phyloP scores from a whole-genome alignment of 2,329 filamentous ascomycete genomes.

The Pseudogymnoascus sp. region DNA sequence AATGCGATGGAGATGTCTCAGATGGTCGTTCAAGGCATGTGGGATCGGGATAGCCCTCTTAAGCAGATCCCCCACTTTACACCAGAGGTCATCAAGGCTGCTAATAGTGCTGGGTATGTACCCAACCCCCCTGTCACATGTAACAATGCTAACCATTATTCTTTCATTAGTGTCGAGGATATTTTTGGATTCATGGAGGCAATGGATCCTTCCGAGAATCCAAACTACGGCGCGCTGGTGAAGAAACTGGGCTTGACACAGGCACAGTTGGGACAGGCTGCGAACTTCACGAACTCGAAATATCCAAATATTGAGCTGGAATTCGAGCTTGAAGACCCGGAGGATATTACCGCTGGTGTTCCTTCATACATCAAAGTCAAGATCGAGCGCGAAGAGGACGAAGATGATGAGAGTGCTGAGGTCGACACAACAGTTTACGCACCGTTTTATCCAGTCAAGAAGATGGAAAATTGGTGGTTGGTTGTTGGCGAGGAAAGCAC shows the following conservation, averaged over 20 bases:
- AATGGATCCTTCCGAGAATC: constrained; percentile 92
- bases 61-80: constrained; percentile 97
- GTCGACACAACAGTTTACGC: constrained; percentile 82
- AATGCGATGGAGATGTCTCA: constrained; percentile 98
- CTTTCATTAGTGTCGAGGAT: constrained; percentile 62
- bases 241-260: constrained; percentile 71
- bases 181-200: constrained; percentile 98
- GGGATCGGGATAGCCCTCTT: constrained; percentile 92
- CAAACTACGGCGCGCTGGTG: constrained; percentile 68
- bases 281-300: constrained; percentile 88
- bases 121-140: background rate
- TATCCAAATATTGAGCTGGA: constrained; percentile 93
- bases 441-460: constrained; percentile 84
- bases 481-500: constrained; percentile 89
- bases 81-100: constrained; percentile 71
- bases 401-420: constrained; percentile 58
- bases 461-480: constrained; percentile 98
- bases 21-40: constrained; percentile 98
- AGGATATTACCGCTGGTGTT: constrained; percentile 69
- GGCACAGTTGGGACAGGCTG: constrained; percentile 77
- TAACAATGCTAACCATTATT: constrained; percentile 25
- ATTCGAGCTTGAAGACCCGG: constrained; percentile 74
- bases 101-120: constrained; percentile 66
- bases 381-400: constrained; percentile 71
- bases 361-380: constrained; percentile 76